Evolutionary conservation across 805 yeast genomes (phyloP), one percentile per base, ranked within the genome.

Genomic region (Candida takata): DNA sequence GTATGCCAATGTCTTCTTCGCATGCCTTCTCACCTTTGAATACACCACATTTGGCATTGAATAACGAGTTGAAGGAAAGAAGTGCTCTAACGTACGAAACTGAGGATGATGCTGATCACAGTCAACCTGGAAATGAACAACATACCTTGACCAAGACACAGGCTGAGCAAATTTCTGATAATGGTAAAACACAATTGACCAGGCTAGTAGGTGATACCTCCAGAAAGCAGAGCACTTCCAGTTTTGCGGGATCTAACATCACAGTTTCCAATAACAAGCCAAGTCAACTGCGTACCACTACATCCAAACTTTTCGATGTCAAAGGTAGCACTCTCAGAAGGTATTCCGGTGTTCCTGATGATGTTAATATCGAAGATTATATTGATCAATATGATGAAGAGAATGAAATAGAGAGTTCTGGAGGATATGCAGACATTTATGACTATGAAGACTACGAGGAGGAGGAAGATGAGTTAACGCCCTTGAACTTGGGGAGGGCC

Each of bases 281-380:
- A 27, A 43, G 43, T 30, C 75, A 69, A 34, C 58, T 77, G 30
- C 57, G 83, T 27, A 75, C 87, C 3, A 80, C 86, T 2, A 79
- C 87, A 0, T 79, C 87, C 1, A 78, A 79, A 42, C 59, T 82
- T 6, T 82, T 83, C 55, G 90, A 82, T 48, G 71, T 75, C 10
- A 79, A 75, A 46, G 87, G 85, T 1, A 74, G 80, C 0, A 82
- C 78, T 31, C 75, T 85, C 6, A 66, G 88, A 49, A 62, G 87
- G 24, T 81, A 82, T 49, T 78, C 87, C 15, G 84, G 82, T 15
- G 72, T 77, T 3, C 82, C 82, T 1, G 81, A 77, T 49, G 77
- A 77, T 51, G 67, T 65, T 11, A 64, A 66, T 42, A 49, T 61
- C 21, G 71, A 65, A 37, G 70, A 65, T 38, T 61, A 60, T 37